phyloP scores from a whole-genome alignment of 441 rosid genomes.

The Adansonia grandidieri region DNA sequence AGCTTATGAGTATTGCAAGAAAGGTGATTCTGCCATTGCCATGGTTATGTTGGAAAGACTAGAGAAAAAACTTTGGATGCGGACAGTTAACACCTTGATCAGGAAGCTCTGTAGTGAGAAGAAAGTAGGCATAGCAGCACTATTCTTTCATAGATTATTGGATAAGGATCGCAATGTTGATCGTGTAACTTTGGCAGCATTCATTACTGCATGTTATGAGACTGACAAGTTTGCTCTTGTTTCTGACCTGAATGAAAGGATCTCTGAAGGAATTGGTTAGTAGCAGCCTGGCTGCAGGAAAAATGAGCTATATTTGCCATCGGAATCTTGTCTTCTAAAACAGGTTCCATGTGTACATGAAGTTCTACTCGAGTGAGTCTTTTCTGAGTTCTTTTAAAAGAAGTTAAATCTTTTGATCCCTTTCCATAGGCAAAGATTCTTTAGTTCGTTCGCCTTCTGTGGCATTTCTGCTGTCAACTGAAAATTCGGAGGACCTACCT shows the following conservation, averaged over 20 bases:
- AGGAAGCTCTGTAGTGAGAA: conserved; percentile 85
- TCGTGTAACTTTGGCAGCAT: conserved; percentile 72
- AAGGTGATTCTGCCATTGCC: conserved; percentile 77
- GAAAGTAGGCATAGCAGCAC: conserved; percentile 78
- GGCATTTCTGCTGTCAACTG: conserved; percentile 7
- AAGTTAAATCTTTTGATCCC: not conserved
- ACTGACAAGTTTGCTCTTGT: conserved; percentile 73
- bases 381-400: not conserved
- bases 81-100: conserved; percentile 73
- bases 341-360: not conserved
- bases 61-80: conserved; percentile 78
- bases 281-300: conserved; percentile 30
- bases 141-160: conserved; percentile 70
- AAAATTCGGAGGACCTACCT: not conserved
- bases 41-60: conserved; percentile 72
- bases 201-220: conserved; percentile 74
- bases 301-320: not conserved
- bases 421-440: not conserved
- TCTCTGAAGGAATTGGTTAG: conserved; percentile 47
- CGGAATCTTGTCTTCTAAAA: not conserved
- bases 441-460: not conserved
- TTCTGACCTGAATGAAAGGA: conserved; percentile 61
- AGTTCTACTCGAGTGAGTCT: not conserved
- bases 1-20: conserved; percentile 81
- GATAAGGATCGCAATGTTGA: conserved; percentile 62